These are phyloP conservation scores for Harrya chromipes DNA, from an alignment of 768 basidiomycete species.

Conservation along the genomic window DNA sequence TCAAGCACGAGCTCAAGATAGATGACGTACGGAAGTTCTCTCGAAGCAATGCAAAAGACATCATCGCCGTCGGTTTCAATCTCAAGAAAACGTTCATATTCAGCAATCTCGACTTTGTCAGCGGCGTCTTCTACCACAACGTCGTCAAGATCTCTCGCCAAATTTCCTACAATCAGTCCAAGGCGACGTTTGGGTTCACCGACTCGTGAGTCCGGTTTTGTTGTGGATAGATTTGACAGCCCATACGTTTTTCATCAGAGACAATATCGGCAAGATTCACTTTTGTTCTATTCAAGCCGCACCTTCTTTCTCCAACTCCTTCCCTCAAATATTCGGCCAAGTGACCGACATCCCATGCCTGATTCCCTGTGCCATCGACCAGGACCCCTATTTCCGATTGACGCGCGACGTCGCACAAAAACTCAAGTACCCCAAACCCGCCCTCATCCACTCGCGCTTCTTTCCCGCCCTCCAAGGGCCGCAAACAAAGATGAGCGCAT, in stretches of 20 bases:
- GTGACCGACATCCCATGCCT: slow-evolving; percentile 82
- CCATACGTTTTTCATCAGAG: slow-evolving; percentile 46
- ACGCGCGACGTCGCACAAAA: slow-evolving; percentile 94
- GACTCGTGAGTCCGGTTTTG: slow-evolving; percentile 69
- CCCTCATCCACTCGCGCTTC: slow-evolving; percentile 92
- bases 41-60: slow-evolving; percentile 86
- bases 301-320: slow-evolving; percentile 96
- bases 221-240: too few relatives aligned
- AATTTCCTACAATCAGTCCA: slow-evolving; percentile 90
- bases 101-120: slow-evolving; percentile 85
- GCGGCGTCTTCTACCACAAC: slow-evolving; percentile 92
- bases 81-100: slow-evolving; percentile 95
- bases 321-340: slow-evolving; percentile 94
- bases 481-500: slow-evolving; percentile 99
- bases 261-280: slow-evolving; percentile 97
- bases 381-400: slow-evolving; percentile 95
- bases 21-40: slow-evolving; percentile 85
- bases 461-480: slow-evolving; percentile 98
- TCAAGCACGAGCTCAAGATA: slow-evolving; percentile 91
- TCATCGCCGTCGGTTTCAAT: slow-evolving; percentile 95
- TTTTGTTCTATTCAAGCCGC: slow-evolving; percentile 95
- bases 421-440: slow-evolving; percentile 93
- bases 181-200: slow-evolving; percentile 93
- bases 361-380: slow-evolving; percentile 98
- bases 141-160: slow-evolving; percentile 89